A percentile compares a stretch with the other conserved stretches of the same genome.
phyloP scores from a whole-genome alignment of 1,284 basidiomycete species.

The Fomitopsis palustris region DNA sequence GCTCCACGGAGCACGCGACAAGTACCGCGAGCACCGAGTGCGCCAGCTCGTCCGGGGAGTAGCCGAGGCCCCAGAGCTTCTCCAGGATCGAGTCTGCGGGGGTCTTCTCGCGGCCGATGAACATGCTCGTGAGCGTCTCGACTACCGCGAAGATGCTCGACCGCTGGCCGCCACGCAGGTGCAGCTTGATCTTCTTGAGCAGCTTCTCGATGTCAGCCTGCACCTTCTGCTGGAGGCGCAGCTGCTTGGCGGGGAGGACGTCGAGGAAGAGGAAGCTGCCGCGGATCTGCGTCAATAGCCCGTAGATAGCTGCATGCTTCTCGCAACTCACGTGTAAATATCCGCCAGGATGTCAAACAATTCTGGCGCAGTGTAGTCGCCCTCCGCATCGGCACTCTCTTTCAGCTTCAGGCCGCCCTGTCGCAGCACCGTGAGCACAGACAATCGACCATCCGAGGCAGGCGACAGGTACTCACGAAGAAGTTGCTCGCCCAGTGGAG shows the following conservation, averaged over 20 bases:
- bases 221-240: slow-evolving; percentile 50
- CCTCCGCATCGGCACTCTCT: slow-evolving; percentile 45
- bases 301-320: not conserved
- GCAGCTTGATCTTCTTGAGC: slow-evolving; percentile 49
- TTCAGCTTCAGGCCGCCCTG: slow-evolving; percentile 77
- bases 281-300: slow-evolving; percentile 2
- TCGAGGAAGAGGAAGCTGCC: slow-evolving; percentile 72
- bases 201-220: slow-evolving; percentile 50
- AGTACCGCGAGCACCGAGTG: slow-evolving; percentile 72
- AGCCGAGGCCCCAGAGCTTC: slow-evolving; percentile 51
- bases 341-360: slow-evolving; percentile 63
- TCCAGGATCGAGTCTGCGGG: slow-evolving; percentile 51
- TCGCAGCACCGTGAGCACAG: not conserved
- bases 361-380: slow-evolving; percentile 57
- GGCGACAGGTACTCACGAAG: slow-evolving; percentile 45
- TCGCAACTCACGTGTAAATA: slow-evolving; percentile 60
- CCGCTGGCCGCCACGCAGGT: slow-evolving; percentile 26
- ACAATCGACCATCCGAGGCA: too few relatives aligned
- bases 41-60: slow-evolving; percentile 54
- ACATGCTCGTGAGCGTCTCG: slow-evolving; percentile 43
- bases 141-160: slow-evolving; percentile 46
- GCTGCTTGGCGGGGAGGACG: slow-evolving; percentile 51
- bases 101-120: slow-evolving; percentile 42
- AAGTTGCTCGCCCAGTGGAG: slow-evolving; percentile 62
- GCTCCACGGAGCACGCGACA: slow-evolving; percentile 63